Percentiles rank a stretch among this genome's conserved stretches.
Conservation (phyloP, 2,329 filamentous ascomycete species). For the Monosporascus sp. region DNA sequence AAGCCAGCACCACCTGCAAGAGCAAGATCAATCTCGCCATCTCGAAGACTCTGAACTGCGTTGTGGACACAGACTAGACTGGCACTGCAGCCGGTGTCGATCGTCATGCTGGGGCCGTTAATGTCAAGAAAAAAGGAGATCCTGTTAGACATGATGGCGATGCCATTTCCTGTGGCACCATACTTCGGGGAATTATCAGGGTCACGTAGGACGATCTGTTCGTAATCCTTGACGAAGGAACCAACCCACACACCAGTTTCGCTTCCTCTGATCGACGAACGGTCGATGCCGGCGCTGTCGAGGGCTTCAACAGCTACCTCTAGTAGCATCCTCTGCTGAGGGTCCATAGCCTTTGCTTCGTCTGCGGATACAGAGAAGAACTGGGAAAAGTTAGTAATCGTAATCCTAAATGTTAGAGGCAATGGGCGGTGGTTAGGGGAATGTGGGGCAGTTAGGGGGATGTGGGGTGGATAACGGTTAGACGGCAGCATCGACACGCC, state of each 20-base stretch:
- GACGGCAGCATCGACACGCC: no score
- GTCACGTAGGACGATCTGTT: conserved; percentile 21
- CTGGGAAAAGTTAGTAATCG: conserved; percentile 19
- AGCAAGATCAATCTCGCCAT: conserved; percentile 25
- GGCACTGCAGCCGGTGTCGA: conserved; percentile 43
- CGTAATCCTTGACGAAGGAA: conserved; percentile 27
- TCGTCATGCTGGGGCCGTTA: conserved; percentile 34
- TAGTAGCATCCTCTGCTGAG: conserved; percentile 23
- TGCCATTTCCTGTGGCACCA: conserved; percentile 28
- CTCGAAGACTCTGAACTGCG: conserved; percentile 31
- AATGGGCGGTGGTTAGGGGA: neutral
- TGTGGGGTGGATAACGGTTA: no score
- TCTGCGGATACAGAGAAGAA: conserved; percentile 47
- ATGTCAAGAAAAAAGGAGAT: conserved; percentile 38
- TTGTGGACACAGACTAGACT: conserved; percentile 37
- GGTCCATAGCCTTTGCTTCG: conserved; percentile 47
- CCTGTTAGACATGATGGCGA: conserved; percentile 33
- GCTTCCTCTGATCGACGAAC: conserved; percentile 10
- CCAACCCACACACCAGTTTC: conserved; percentile 21
- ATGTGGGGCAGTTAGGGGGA: no score
- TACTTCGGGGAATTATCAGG: conserved; percentile 21
- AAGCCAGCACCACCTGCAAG: conserved; percentile 47
- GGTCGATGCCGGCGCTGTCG: conserved; percentile 19
- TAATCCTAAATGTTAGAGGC: neutral
- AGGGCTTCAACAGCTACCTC: conserved; percentile 22